Percentiles rank a stretch among this genome's conserved stretches.
Conservation (phyloP, 1,284 basidiomycete species). For the Serendipita sp. region DNA sequence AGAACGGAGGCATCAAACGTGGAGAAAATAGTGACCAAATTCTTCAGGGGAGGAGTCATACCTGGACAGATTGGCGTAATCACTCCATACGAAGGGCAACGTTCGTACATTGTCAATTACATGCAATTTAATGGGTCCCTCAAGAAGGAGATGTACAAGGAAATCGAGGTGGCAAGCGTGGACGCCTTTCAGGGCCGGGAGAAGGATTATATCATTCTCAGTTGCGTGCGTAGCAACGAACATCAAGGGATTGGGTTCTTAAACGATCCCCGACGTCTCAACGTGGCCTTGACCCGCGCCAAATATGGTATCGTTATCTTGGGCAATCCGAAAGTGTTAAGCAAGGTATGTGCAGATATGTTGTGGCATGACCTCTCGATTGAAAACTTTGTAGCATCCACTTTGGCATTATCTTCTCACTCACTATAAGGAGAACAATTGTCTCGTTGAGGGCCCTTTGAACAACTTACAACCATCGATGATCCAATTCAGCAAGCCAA, state of each 20-base stretch:
- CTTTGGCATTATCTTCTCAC: conserved; percentile 97
- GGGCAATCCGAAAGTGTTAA: conserved; percentile 96
- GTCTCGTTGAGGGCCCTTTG: conserved; percentile 90
- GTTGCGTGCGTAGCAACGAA: conserved; percentile 98
- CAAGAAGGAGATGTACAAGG: conserved; percentile 98
- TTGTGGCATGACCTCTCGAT: conserved; percentile 13
- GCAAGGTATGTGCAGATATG: conserved; percentile 56
- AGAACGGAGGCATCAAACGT: conserved; percentile 98
- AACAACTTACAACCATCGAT: conserved; percentile 94
- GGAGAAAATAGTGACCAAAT: conserved; percentile 98
- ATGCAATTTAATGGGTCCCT: conserved; percentile 98
- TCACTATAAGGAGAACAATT: conserved; percentile 94
- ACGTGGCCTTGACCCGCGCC: conserved; percentile 93
- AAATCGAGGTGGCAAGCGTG: conserved; percentile 96
- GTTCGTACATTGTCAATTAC: conserved; percentile 97
- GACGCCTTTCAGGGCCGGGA: conserved; percentile 99
- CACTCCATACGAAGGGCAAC: conserved; percentile 97
- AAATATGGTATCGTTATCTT: conserved; percentile 97
- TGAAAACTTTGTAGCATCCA: conserved; percentile 55
- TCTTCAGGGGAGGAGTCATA: conserved; percentile 96
- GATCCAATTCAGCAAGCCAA: conserved; percentile 97
- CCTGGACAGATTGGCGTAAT: conserved; percentile 96
- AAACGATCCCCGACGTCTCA: conserved; percentile 91
- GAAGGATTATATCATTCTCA: conserved; percentile 99
- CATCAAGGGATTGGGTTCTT: conserved; percentile 99